phyloP scores from a whole-genome alignment of 2,329 filamentous ascomycete genomes.

The Neurospora crassa region DNA sequence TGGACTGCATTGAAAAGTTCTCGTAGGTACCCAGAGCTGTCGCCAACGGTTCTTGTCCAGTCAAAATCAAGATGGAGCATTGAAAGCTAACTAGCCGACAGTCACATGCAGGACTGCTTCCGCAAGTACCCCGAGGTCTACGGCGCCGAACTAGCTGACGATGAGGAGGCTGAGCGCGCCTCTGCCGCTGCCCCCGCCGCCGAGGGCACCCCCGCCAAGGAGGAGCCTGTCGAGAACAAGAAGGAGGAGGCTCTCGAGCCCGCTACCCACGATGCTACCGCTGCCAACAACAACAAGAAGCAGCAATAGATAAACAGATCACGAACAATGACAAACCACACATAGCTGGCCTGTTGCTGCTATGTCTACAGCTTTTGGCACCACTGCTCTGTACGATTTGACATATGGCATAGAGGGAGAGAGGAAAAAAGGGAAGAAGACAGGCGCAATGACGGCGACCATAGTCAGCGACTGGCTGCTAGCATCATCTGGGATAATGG shows the following conservation, averaged over 20 bases:
- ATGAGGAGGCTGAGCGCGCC: conserved; percentile 39
- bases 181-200: conserved; percentile 18
- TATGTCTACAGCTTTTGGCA: neutral
- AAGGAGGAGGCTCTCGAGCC: neutral
- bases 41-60: neutral
- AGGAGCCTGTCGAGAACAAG: conserved; percentile 3
- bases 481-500: neutral
- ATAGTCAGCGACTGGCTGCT: neutral
- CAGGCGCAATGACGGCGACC: neutral
- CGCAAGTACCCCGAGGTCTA: conserved; percentile 87
- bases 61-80: neutral
- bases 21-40: conserved; percentile 51
- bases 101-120: conserved; percentile 97
- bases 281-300: conserved; percentile 21
- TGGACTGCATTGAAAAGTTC: conserved; percentile 96
- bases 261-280: conserved; percentile 23
- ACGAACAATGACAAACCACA: neutral
- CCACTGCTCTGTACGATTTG: neutral
- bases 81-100: conserved; percentile 27
- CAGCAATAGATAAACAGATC: conserved; percentile 11
- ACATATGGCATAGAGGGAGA: neutral
- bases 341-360: neutral
- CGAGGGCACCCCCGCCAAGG: conserved; percentile 7
- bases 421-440: neutral
- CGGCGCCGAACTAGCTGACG: conserved; percentile 75